Percentiles rank a stretch among this genome's conserved stretches.
These are phyloP conservation scores for Trichoderma guizhouense DNA, from an alignment of 2,329 filamentous ascomycete genomes.

Conservation along the genomic window DNA sequence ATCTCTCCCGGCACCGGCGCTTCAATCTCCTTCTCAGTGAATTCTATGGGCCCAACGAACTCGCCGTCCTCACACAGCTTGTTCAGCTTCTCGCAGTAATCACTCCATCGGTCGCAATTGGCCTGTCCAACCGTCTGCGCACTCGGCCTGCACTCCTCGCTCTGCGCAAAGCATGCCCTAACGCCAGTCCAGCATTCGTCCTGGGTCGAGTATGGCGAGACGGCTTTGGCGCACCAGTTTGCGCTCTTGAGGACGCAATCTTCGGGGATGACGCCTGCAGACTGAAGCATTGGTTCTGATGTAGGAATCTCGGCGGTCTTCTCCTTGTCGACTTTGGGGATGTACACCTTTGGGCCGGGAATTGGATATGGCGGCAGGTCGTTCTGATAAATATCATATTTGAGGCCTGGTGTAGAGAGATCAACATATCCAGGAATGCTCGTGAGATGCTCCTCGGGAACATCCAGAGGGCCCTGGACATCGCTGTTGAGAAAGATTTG, in stretches of 20 bases:
- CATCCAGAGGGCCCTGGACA: slow-evolving; percentile 44
- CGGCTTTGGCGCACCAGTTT: slow-evolving; percentile 68
- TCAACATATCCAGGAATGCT: slow-evolving; percentile 52
- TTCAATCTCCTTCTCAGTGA: slow-evolving; percentile 35
- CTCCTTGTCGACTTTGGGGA: slow-evolving; percentile 29
- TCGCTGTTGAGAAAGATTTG: slow-evolving; percentile 60
- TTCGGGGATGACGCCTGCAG: slow-evolving; percentile 50
- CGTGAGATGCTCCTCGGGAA: slow-evolving; percentile 44
- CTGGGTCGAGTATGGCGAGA: slow-evolving; percentile 54
- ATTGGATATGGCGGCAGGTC: slow-evolving; percentile 51
- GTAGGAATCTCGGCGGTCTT: background rate
- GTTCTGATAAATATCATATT: slow-evolving; percentile 61
- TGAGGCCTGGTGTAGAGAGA: slow-evolving; percentile 51
- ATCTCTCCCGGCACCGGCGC: slow-evolving; percentile 33
- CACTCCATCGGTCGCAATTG: slow-evolving; percentile 60
- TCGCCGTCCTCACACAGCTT: slow-evolving; percentile 40
- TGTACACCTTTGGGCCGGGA: slow-evolving; percentile 50
- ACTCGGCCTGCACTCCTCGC: slow-evolving; percentile 54
- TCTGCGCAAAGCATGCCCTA: slow-evolving; percentile 54
- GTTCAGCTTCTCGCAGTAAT: slow-evolving; percentile 54
- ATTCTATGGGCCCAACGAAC: slow-evolving; percentile 48
- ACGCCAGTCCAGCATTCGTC: slow-evolving; percentile 58
- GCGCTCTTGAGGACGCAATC: slow-evolving; percentile 62
- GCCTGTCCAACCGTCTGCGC: slow-evolving; percentile 57
- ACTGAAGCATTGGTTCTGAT: slow-evolving; percentile 16